Evolutionary conservation across 148 eudicot genomes (phyloP), one percentile per base, ranked within the genome.

Genomic region (Nepenthes gracilis): DNA sequence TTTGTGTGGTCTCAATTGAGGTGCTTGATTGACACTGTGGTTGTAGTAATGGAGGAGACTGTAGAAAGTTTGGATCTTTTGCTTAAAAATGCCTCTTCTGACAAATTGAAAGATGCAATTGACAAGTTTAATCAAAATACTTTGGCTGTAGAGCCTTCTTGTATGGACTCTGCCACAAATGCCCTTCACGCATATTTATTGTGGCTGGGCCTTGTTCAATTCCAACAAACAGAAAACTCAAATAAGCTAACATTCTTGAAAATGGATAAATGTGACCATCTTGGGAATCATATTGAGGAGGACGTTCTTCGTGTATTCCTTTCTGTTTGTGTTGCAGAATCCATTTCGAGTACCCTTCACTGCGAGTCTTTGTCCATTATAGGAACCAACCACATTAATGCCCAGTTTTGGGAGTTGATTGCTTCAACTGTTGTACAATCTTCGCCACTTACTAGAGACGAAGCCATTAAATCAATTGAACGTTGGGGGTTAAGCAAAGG

Each of bases 401-500:
- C 82, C 43, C 74, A 72, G 37, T 86, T 93, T 76, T 93, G 96
- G 96, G 80, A 83, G 73, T 77, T 93, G 62, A 75, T 93, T 59
- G 80, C 92, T 47, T 78, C 79, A 62, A 65, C 58, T 70, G 87
- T 78, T 48, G 66, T 79, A 36, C 78, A 77, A 55, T 80, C 96
- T 40, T 84, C 91, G 60, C 23, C 79, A 53, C 63, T 64, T 66
- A 84, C 95, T 61, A 81, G 95, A 79, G 92, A 86, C 63, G 84
- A 72, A 67, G 88, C 96, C 53, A 67, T 78, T 54, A 93, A 80
- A 62, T 85, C 99, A 59, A 74, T 86, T 71, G 87, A 93, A 60
- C 79, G 85, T 47, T 93, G 99, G 99, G 99, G 95, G 36, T 75
- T 93, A 61, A 82, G 77, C 73, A 79, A 79, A 60, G 91, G 88